Conservation (phyloP, 129 eudicot genomes). For the Lactuca saligna region DNA sequence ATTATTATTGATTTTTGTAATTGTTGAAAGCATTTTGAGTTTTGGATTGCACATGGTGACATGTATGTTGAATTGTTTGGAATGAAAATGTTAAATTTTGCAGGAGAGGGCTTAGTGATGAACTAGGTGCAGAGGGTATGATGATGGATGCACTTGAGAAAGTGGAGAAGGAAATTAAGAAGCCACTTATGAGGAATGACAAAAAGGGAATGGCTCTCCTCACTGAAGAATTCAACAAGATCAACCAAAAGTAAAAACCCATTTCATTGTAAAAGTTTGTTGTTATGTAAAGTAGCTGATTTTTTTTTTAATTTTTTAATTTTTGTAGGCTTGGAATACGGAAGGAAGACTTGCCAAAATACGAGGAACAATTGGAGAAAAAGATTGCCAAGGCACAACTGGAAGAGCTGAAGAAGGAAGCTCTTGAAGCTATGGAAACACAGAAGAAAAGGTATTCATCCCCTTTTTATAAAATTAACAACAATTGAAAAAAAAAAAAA, state of each 20-base stretch:
- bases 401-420: slow-evolving; percentile 80
- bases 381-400: slow-evolving; percentile 83
- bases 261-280: background rate
- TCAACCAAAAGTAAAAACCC: slow-evolving; percentile 63
- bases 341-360: slow-evolving; percentile 77
- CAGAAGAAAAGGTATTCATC: slow-evolving; percentile 58
- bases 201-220: slow-evolving; percentile 72
- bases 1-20: background rate
- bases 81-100: slow-evolving; percentile 26
- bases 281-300: background rate
- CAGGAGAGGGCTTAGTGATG: slow-evolving; percentile 89
- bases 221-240: slow-evolving; percentile 65
- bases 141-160: slow-evolving; percentile 84
- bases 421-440: slow-evolving; percentile 68
- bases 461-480: background rate
- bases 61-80: background rate
- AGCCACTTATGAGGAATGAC: slow-evolving; percentile 87
- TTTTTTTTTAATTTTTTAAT: background rate
- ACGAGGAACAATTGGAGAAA: slow-evolving; percentile 72
- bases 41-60: background rate
- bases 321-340: slow-evolving; percentile 67
- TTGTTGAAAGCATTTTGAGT: background rate
- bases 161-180: slow-evolving; percentile 77
- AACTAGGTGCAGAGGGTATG: slow-evolving; percentile 83
- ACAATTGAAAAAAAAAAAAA: background rate